Evolutionary conservation across 331 rosid genomes (phyloP), one percentile per base, ranked within the genome.

Genomic region (Ulmus americana): DNA sequence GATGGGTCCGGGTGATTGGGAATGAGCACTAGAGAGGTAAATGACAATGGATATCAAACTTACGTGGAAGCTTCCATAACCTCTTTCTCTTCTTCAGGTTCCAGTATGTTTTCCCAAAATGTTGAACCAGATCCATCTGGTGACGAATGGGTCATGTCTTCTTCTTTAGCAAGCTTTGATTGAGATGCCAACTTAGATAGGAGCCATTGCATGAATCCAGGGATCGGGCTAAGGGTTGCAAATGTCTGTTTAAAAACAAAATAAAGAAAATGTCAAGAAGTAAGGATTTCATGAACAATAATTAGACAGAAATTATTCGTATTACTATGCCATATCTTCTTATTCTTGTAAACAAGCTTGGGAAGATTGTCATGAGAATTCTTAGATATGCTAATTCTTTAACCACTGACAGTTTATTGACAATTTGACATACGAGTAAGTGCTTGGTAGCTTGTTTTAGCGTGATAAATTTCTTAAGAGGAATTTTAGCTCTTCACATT

Each of bases 171-270:
- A 64, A 81, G 78, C 63, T 69, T 66, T 51, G 79, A 51, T 68
- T 82, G 97, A 55, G 94, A 88, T 75, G 84, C 85, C 82, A 92
- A 59, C 84, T 92, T 92, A 70, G 96, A 78, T 46, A 88, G 70
- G 70, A 92, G 95, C 97, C 97, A 92, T n/a, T 85, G 81, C 85
- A 88, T 86, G 81, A 71, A 88, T 50, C 97, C 97, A n/a, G 97
- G 97, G 71, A 92, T 92, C 70, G 97, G 97, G 73, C 97, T 92
- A 59, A 92, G 88, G 68, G 97, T 92, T 60, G 95, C 94, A 86
- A 85, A 92, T 9, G 79, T 88, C 97, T 92, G 67, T n/a, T 20
- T n/a, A 48, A 38, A 63, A 63, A 4, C 22, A 66, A 62, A 78
- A 63, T 42, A 49, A 18, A 13, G 1, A 7, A 67, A 51, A 60